A percentile compares a stretch with the other conserved stretches of the same genome.
These are phyloP conservation scores for Aspergillus latus DNA, from an alignment of 2,329 filamentous ascomycete species.

Conservation along the genomic window DNA sequence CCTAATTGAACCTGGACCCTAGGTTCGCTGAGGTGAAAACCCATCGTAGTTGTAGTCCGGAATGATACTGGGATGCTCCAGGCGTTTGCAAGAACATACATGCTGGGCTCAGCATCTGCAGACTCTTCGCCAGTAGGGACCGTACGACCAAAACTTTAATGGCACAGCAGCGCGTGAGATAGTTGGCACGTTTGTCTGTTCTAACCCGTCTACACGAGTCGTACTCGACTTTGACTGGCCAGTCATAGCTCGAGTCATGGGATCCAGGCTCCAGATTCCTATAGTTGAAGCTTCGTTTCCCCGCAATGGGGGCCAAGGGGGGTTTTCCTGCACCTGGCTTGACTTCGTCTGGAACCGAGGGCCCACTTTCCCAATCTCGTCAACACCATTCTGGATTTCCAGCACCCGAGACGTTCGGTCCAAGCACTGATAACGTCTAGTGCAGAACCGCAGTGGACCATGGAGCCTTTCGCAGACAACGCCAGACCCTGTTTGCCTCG, in stretches of 20 bases:
- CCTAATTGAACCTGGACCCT: neutral
- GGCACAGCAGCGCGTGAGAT: neutral
- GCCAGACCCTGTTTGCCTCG: neutral
- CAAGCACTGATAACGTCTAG: neutral
- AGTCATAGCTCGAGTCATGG: neutral
- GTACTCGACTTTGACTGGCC: neutral
- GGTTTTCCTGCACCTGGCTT: conserved; percentile 2
- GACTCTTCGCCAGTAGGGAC: neutral
- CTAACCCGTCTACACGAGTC: neutral
- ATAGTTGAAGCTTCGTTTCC: conserved; percentile 1
- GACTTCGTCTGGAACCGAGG: neutral
- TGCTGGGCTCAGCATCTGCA: neutral
- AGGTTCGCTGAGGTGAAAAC: neutral
- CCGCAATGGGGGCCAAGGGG: conserved; percentile 6
- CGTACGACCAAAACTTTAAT: neutral
- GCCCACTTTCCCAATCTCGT: neutral
- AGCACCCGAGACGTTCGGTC: neutral
- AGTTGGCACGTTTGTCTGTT: neutral
- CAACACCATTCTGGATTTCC: neutral
- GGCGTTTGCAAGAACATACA: neutral
- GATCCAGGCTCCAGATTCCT: neutral
- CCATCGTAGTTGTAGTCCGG: neutral
- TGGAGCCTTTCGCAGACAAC: neutral
- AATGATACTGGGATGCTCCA: neutral
- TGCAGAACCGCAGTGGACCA: neutral